Percentiles rank a stretch among this genome's conserved stretches.
These are phyloP conservation scores for Stenogyne calaminthoides DNA, from an alignment of 305 asterid species.

Conservation along the genomic window DNA sequence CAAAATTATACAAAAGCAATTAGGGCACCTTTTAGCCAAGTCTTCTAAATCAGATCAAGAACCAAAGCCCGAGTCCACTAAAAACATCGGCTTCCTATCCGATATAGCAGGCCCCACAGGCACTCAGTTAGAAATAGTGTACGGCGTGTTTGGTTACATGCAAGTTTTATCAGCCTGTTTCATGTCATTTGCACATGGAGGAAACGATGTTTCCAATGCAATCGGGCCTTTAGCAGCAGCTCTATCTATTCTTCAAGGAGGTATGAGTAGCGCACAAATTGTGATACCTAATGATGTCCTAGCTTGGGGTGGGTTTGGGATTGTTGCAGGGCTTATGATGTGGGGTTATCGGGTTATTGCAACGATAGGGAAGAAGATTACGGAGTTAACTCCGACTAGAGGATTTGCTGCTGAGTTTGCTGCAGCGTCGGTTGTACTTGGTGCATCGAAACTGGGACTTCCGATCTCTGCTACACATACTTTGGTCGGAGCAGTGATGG, in stretches of 20 bases:
- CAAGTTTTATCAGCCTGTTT: slow-evolving; percentile 94
- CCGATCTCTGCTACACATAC: slow-evolving; percentile 97
- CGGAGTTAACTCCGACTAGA: slow-evolving; percentile 89
- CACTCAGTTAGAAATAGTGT: slow-evolving; percentile 81
- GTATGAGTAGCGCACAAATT: slow-evolving; percentile 55
- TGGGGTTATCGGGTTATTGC: slow-evolving; percentile 93
- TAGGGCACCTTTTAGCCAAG: slow-evolving; percentile 81
- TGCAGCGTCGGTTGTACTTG: slow-evolving; percentile 87
- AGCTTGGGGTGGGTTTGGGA: slow-evolving; percentile 99
- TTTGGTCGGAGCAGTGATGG: slow-evolving; percentile 96
- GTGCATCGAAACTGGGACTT: slow-evolving; percentile 83
- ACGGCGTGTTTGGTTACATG: slow-evolving; percentile 94
- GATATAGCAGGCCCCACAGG: slow-evolving; percentile 94
- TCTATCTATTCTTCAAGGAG: slow-evolving; percentile 79
- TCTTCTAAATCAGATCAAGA: slow-evolving; percentile 41
- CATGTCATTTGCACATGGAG: slow-evolving; percentile 99
- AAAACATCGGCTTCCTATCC: slow-evolving; percentile 67
- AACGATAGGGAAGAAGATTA: slow-evolving; percentile 90
- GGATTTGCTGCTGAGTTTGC: slow-evolving; percentile 98
- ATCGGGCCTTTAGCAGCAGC: slow-evolving; percentile 96
- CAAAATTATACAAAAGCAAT: slow-evolving; percentile 68
- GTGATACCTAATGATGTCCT: slow-evolving; percentile 80
- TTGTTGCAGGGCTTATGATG: slow-evolving; percentile 86
- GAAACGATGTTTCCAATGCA: slow-evolving; percentile 93
- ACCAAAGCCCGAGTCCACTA: slow-evolving; percentile 29